A percentile compares a stretch with the other conserved stretches of the same genome.
phyloP scores from a whole-genome alignment of 805 yeast species.

The Spathaspora hagerdaliae region DNA sequence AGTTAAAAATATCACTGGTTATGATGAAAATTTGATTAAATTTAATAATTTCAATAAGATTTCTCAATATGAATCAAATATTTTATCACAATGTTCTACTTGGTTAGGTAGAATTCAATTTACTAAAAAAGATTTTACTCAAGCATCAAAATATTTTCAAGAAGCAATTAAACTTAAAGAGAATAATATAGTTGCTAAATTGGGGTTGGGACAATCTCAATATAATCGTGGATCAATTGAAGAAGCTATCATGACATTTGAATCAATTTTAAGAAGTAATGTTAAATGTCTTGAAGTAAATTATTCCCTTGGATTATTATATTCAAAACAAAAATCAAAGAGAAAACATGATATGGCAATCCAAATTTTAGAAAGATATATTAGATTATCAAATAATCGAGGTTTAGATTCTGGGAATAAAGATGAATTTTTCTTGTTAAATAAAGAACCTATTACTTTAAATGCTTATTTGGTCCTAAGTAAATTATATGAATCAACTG shows the following conservation, averaged over 20 bases:
- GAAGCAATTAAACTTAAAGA: conserved; percentile 67
- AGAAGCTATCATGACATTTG: conserved; percentile 85
- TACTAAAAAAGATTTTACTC: conserved; percentile 53
- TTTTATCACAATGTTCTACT: conserved; percentile 43
- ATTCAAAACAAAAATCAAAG: conserved; percentile 46
- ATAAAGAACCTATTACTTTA: conserved; percentile 53
- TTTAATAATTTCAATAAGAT: conserved; percentile 15
- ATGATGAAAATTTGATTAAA: conserved; percentile 9
- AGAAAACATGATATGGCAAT: conserved; percentile 53
- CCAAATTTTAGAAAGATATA: conserved; percentile 63
- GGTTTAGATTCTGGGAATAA: conserved; percentile 23
- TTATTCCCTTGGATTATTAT: conserved; percentile 71
- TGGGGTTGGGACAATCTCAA: conserved; percentile 86
- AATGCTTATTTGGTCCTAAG: conserved; percentile 70
- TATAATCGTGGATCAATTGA: conserved; percentile 67
- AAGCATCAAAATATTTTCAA: conserved; percentile 68
- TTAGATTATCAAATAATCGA: conserved; percentile 54
- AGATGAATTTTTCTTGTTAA: conserved; percentile 18
- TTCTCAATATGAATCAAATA: conserved; percentile 24
- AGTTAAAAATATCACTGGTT: conserved; percentile 22
- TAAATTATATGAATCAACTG: conserved; percentile 59
- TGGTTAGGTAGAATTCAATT: conserved; percentile 86
- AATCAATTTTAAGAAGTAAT: conserved; percentile 59
- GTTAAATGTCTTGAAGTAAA: conserved; percentile 71
- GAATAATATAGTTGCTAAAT: conserved; percentile 60